Base-by-base conservation (phyloP, 2,329 filamentous ascomycete species). In the Didymella glomerata region DNA sequence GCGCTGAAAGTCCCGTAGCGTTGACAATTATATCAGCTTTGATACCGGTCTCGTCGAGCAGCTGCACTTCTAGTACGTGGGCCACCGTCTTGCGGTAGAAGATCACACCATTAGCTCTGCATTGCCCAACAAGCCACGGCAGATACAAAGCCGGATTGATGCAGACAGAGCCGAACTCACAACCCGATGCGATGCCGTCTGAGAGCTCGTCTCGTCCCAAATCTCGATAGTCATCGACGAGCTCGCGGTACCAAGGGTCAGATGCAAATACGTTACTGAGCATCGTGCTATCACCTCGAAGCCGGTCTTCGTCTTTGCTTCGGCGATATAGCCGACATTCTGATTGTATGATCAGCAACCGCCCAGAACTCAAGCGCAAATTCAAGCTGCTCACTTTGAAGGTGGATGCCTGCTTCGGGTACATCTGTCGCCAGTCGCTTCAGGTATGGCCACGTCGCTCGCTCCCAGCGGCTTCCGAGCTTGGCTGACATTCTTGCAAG, bases 121-220 rank as follows among this genome's bases (percentile, higher is more conserved):
- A 96, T 78, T 94, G 88, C 0, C 90, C 89, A 0, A 91, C 82
- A 0, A 97, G 87, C 87, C 91, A 97, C 1, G 91, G 87, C 3
- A 97, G 86, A 77, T 97, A 97, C 53, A 97, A 79, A 25, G 90
- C 86, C 0, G 91, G 90, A 78, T 98, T 97, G 76, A 97, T 93
- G 79, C 93, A 97, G 34, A 96, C 88, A 0, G 90, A 93, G 5
- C 86, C 91, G 76, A 94, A 96, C 54, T 84, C 82, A 54, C 86
- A 90, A 18, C 87, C 92, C 13, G 88, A 89, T 61, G 91, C 88
- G 47, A 88, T 84, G 9, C 85, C 90, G 0, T 79, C 68, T 0
- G 86, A 84, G 1, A 48, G 32, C 8, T 48, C 46, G 3, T 40
- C 22, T 9, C 9, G 13, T 18, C 4, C 20, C 7, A 48, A 8